Conservation (phyloP, 2,329 filamentous ascomycete genomes). For the Chrysosphaeria jannelii region DNA sequence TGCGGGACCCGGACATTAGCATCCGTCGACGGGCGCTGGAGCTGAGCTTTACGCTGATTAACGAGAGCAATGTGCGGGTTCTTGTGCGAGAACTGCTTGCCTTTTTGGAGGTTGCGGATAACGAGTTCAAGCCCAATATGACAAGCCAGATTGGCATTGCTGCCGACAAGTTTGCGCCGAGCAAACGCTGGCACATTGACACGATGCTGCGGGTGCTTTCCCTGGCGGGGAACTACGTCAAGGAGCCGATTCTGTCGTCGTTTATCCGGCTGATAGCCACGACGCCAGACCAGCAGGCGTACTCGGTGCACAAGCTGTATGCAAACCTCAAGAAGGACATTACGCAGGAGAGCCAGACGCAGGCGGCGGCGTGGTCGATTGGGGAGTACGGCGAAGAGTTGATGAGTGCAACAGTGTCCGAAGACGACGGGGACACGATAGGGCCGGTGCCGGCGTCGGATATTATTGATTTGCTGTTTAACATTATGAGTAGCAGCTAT, state of each 20-base stretch:
- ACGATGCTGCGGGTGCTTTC: slow-evolving; percentile 89
- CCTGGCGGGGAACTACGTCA: slow-evolving; percentile 84
- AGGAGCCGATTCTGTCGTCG: slow-evolving; percentile 89
- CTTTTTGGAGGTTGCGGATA: slow-evolving; percentile 89
- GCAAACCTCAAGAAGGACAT: slow-evolving; percentile 80
- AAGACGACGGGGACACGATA: slow-evolving; percentile 80
- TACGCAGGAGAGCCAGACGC: slow-evolving; percentile 79
- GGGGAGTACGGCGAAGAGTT: slow-evolving; percentile 86
- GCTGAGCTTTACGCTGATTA: slow-evolving; percentile 92
- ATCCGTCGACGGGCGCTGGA: slow-evolving; percentile 87
- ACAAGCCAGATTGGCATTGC: slow-evolving; percentile 94
- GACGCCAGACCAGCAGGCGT: slow-evolving; percentile 79
- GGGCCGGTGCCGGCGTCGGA: slow-evolving; percentile 58
- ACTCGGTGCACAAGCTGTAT: slow-evolving; percentile 88
- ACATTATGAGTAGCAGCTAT: slow-evolving; percentile 83
- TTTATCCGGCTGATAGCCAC: slow-evolving; percentile 90
- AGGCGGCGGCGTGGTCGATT: slow-evolving; percentile 90
- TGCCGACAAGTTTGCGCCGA: slow-evolving; percentile 81
- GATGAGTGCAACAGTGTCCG: slow-evolving; percentile 68
- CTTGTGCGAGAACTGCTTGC: slow-evolving; percentile 78
- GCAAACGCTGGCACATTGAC: slow-evolving; percentile 95
- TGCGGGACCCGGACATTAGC: slow-evolving; percentile 92
- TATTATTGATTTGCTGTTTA: slow-evolving; percentile 71
- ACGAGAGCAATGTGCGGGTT: slow-evolving; percentile 82
- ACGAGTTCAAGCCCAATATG: slow-evolving; percentile 97